These are phyloP conservation scores for Beauveria asiatica DNA, from an alignment of 2,329 filamentous ascomycete genomes.

Conservation along the genomic window DNA sequence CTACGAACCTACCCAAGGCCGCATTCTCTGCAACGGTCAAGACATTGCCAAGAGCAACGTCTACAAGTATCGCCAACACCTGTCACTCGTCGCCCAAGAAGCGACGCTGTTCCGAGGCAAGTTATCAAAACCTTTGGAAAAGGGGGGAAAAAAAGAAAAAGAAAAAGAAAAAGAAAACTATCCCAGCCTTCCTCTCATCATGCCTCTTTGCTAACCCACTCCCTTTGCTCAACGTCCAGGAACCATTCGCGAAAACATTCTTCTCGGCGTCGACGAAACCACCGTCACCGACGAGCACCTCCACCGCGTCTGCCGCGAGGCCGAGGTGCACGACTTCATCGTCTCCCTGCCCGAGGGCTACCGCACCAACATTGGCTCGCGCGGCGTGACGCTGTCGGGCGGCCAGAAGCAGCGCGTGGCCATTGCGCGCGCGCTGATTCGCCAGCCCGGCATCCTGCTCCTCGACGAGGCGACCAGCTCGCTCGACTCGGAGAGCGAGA, in stretches of 20 bases:
- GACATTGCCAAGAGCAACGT: slow-evolving; percentile 53
- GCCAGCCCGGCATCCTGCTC: slow-evolving; percentile 56
- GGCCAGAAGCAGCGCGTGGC: slow-evolving; percentile 64
- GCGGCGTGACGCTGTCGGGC: slow-evolving; percentile 59
- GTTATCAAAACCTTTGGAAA: neutral
- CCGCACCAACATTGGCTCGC: slow-evolving; percentile 57
- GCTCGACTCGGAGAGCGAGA: slow-evolving; percentile 55
- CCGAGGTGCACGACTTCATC: slow-evolving; percentile 65
- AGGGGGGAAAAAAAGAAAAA: neutral
- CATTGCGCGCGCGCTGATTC: slow-evolving; percentile 60
- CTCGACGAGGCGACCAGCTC: slow-evolving; percentile 68
- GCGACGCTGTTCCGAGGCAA: slow-evolving; percentile 60
- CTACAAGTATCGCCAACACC: slow-evolving; percentile 50
- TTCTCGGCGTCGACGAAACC: slow-evolving; percentile 52
- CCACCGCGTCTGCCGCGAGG: slow-evolving; percentile 47
- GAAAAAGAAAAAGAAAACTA: neutral
- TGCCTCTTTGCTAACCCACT: neutral
- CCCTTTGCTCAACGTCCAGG: slow-evolving; percentile 21
- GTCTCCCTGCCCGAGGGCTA: slow-evolving; percentile 58
- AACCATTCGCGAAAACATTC: slow-evolving; percentile 60
- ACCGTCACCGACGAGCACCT: slow-evolving; percentile 43
- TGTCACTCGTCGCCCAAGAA: slow-evolving; percentile 69
- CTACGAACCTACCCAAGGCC: slow-evolving; percentile 58
- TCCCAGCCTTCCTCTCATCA: no score
- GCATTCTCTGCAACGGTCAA: slow-evolving; percentile 54